A percentile compares a stretch with the other conserved stretches of the same genome.
phyloP scores from a whole-genome alignment of 2,329 filamentous ascomycete species.

The Ascochyta clinopodiicola region DNA sequence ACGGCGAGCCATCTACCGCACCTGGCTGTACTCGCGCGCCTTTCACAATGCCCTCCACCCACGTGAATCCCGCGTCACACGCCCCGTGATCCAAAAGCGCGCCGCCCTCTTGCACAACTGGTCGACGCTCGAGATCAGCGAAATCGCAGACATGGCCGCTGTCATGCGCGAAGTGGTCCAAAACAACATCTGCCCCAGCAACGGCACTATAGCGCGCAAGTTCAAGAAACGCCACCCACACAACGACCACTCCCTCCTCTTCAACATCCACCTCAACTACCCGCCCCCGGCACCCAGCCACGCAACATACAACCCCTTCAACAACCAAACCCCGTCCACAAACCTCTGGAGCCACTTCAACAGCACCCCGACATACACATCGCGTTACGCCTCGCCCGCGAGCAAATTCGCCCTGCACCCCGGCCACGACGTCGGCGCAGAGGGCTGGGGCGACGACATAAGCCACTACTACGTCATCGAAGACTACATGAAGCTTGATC shows the following conservation, averaged over 20 bases:
- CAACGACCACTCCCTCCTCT: conserved; percentile 56
- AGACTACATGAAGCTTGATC: conserved; percentile 69
- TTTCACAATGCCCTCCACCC: conserved; percentile 62
- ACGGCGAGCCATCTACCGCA: conserved; percentile 64
- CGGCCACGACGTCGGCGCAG: conserved; percentile 60
- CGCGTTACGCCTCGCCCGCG: conserved; percentile 46
- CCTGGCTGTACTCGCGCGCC: conserved; percentile 66
- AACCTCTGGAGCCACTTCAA: conserved; percentile 48
- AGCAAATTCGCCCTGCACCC: conserved; percentile 57
- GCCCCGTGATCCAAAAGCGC: conserved; percentile 57
- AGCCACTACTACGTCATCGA: conserved; percentile 69
- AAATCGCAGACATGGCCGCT: conserved; percentile 64
- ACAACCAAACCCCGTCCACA: conserved; percentile 28
- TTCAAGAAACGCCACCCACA: conserved; percentile 64
- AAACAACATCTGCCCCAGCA: conserved; percentile 66
- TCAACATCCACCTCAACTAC: conserved; percentile 61
- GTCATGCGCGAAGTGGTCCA: conserved; percentile 64
- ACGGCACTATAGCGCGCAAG: conserved; percentile 65
- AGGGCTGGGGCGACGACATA: conserved; percentile 70
- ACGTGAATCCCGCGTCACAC: conserved; percentile 58
- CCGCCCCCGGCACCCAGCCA: conserved; percentile 44
- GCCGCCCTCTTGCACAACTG: conserved; percentile 66
- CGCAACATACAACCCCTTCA: conserved; percentile 43
- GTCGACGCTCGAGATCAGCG: conserved; percentile 61
- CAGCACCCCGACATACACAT: conserved; percentile 40